Base-by-base conservation (phyloP, 768 basidiomycete genomes). In the Tricholoma flavovirens region DNA sequence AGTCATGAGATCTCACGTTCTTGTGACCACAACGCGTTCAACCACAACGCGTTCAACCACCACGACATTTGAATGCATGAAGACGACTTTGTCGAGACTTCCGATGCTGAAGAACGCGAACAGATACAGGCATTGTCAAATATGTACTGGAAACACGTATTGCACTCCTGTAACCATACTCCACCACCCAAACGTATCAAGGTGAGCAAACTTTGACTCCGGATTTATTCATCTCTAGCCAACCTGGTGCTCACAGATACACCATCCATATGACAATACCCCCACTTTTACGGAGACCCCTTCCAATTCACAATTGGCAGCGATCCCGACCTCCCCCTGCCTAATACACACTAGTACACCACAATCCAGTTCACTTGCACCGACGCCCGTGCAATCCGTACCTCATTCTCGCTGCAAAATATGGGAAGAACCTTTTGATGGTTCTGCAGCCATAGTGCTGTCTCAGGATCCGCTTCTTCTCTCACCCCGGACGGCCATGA, bases 101-200 rank as follows among this genome's bases (percentile, higher is more conserved):
- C 84, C 4, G 85, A 87, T 60, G 67, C 72, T 48, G 85, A 86
- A 61, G 85, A 87, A 60, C 73, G 75, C 38, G 80, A 80, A 61
- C 73, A 74, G 45, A 57, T 79, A n/a, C 43, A 56, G 12, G 51
- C 59, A 55, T 62, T 5, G 56, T 67, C 19, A 46, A 51, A 49
- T 56, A 35, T 49, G 22, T 42, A 52, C 14, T 24, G 40, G 32
- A 30, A 24, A 17, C n/a, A 30, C 4, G 48, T 12, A 17, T 9
- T 32, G n/a, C 26, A 43, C 49, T 36, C 36, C 15, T 40, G 19
- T 46, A 30, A 32, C 38, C 57, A 50, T 51, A 15, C 19, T 40
- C 66, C 73, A 19, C 77, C 58, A 10, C 50, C 54, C 33, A 64
- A 60, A 40, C 56, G 59, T 5, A 53, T 56, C 46, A 62, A 64